Conservation (phyloP, 208 protist genomes). For the Acanthamoeba triangularis region DNA sequence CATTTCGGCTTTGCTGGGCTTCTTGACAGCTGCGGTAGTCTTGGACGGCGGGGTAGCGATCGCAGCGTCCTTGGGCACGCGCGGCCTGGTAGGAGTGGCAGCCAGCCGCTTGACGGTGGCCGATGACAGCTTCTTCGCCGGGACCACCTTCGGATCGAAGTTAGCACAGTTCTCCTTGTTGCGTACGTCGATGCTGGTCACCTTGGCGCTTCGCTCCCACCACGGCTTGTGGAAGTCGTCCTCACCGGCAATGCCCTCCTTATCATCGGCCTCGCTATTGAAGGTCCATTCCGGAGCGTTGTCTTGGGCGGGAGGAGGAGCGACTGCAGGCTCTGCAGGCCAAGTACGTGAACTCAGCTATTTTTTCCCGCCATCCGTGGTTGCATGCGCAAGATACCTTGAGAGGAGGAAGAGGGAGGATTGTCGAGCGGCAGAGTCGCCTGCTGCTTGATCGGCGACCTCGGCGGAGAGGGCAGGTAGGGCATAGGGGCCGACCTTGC, state of each 20-base stretch:
- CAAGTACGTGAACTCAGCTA: neutral
- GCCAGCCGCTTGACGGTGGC: conserved; percentile 5
- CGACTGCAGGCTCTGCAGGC: neutral
- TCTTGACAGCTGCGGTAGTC: neutral
- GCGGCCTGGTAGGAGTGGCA: neutral
- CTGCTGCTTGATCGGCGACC: neutral
- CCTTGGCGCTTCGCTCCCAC: conserved; percentile 6
- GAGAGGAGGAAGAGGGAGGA: neutral
- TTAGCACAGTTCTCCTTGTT: neutral
- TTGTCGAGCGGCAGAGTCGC: too few relatives aligned
- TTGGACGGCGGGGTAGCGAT: neutral
- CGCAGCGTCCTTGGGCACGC: neutral
- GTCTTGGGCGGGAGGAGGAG: neutral
- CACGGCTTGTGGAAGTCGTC: neutral
- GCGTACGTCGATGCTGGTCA: neutral
- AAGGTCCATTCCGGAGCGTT: neutral
- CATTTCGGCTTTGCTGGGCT: neutral
- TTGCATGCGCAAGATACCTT: neutral
- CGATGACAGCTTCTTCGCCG: neutral
- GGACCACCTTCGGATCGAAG: neutral
- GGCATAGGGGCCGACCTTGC: neutral
- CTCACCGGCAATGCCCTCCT: neutral
- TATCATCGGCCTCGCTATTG: neutral
- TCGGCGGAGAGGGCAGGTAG: neutral
- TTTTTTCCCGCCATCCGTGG: too few relatives aligned